Conservation (phyloP, 2,329 filamentous ascomycete genomes). For the Chrysoporthe deuterocubensis region DNA sequence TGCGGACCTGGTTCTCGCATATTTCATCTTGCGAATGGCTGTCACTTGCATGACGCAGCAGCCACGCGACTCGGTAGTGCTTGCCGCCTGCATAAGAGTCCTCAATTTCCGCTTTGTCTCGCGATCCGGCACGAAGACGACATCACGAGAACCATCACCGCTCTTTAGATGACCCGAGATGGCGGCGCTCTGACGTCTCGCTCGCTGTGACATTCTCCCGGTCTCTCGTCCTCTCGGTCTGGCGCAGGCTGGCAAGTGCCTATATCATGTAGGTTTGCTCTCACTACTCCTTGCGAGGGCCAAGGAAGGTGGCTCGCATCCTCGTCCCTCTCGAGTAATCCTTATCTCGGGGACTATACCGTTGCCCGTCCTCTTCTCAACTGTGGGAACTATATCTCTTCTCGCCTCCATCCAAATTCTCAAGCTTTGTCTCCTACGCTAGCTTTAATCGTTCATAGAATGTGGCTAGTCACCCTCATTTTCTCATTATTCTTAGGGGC, state of each 20-base stretch:
- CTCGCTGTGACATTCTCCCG: slow-evolving; percentile 24
- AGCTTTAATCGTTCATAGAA: not conserved
- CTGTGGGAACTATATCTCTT: not conserved
- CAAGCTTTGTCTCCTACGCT: not conserved
- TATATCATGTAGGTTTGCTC: slow-evolving; percentile 11
- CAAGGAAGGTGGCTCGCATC: not conserved
- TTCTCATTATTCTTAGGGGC: not conserved
- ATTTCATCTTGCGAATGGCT: not conserved
- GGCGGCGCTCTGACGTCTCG: slow-evolving; percentile 8
- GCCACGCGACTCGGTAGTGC: slow-evolving; percentile 24
- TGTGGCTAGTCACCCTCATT: slow-evolving; percentile 10
- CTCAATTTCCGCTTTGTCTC: not conserved
- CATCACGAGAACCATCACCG: slow-evolving; percentile 22
- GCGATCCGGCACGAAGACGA: not conserved
- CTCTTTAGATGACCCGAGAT: slow-evolving; percentile 23
- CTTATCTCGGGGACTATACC: not conserved
- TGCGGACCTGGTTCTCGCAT: not conserved
- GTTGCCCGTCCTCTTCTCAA: not conserved
- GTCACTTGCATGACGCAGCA: slow-evolving; percentile 7
- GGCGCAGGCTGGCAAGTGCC: not conserved
- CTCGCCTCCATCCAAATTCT: not conserved
- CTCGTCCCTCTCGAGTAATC: too few relatives aligned
- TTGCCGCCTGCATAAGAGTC: slow-evolving; percentile 19
- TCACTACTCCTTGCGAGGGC: not conserved
- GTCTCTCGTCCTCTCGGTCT: not conserved